Conservation (phyloP, 2,329 filamentous ascomycete genomes). For the Neofusicoccum laricinum region DNA sequence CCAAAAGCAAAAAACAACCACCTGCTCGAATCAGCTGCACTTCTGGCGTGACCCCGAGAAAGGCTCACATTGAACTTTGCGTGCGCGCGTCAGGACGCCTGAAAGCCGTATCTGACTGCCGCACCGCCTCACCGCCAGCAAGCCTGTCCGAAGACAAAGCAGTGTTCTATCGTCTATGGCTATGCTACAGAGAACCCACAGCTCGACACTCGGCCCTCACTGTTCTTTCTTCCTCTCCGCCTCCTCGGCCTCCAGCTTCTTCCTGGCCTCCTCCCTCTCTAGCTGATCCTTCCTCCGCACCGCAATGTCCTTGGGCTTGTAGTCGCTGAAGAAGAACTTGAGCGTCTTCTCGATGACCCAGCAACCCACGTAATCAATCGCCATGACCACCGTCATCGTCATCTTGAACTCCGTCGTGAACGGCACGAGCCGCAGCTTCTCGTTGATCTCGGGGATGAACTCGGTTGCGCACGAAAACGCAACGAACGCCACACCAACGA, state of each 20-base stretch:
- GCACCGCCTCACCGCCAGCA: too few species aligned
- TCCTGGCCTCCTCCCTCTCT: conserved; percentile 68
- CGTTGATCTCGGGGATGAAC: conserved; percentile 91
- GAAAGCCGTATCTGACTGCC: too few species aligned
- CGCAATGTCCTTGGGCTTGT: conserved; percentile 90
- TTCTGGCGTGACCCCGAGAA: too few species aligned
- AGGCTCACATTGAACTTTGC: too few species aligned
- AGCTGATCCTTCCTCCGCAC: conserved; percentile 82
- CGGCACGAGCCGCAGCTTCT: conserved; percentile 86
- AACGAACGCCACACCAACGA: conserved; percentile 82
- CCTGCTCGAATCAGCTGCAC: not conserved
- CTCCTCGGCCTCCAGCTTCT: conserved; percentile 53
- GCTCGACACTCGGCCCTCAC: not conserved
- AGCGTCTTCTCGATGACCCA: conserved; percentile 83
- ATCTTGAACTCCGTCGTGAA: conserved; percentile 87
- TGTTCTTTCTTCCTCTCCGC: conserved; percentile 33
- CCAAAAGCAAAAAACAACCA: not conserved
- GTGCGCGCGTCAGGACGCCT: too few species aligned
- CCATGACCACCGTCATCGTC: conserved; percentile 80
- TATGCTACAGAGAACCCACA: not conserved
- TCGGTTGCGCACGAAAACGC: conserved; percentile 95
- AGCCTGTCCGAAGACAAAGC: too few species aligned
- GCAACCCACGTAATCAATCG: conserved; percentile 82
- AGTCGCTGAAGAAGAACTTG: conserved; percentile 86
- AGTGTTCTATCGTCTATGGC: not conserved